Evolutionary conservation across 352 stramenopile species (phyloP).

Genomic region (Phytopythium litorale): DNA sequence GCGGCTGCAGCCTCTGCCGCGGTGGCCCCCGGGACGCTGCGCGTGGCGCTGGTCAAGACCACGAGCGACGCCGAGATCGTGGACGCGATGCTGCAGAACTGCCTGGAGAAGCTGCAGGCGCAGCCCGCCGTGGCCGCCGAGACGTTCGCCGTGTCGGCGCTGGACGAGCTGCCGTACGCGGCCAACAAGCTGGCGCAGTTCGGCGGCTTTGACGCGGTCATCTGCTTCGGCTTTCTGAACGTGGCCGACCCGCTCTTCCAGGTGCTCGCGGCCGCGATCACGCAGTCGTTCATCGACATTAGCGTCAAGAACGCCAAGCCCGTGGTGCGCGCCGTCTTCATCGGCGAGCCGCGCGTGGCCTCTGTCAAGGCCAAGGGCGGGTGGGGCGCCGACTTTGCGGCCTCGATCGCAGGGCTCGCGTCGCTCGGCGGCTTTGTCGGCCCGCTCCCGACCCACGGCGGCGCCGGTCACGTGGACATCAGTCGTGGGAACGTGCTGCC

Average conservation of each 20-base stretch:
- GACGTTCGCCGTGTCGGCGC: constrained; percentile 61
- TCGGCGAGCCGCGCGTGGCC: constrained; percentile 68
- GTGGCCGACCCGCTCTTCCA: constrained; percentile 57
- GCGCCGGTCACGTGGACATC: constrained; percentile 54
- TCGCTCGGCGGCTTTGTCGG: constrained; percentile 65
- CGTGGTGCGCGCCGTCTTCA: constrained; percentile 74
- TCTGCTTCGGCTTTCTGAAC: constrained; percentile 79
- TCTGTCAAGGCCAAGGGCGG: constrained; percentile 71
- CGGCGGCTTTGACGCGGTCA: constrained; percentile 67
- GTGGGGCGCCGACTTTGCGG: constrained; percentile 64
- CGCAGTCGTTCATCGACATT: constrained; percentile 80
- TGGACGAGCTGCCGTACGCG: constrained; percentile 78
- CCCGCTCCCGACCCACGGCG: constrained; percentile 30
- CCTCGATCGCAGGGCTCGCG: constrained; percentile 53
- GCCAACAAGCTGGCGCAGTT: constrained; percentile 75
- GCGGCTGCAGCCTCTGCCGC: constrained; percentile 7
- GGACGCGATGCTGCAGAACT: constrained; percentile 67
- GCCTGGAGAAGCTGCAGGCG: constrained; percentile 35
- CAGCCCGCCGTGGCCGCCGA: constrained; percentile 16
- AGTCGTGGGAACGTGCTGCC: constrained; percentile 73
- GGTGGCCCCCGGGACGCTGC: constrained; percentile 15
- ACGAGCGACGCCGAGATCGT: constrained; percentile 69
- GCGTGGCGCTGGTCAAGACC: constrained; percentile 75
- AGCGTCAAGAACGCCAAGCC: constrained; percentile 79
- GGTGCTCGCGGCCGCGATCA: constrained; percentile 49